These are phyloP conservation scores for Colletotrichum camelliae DNA, from an alignment of 2,329 filamentous ascomycete genomes.

Conservation along the genomic window DNA sequence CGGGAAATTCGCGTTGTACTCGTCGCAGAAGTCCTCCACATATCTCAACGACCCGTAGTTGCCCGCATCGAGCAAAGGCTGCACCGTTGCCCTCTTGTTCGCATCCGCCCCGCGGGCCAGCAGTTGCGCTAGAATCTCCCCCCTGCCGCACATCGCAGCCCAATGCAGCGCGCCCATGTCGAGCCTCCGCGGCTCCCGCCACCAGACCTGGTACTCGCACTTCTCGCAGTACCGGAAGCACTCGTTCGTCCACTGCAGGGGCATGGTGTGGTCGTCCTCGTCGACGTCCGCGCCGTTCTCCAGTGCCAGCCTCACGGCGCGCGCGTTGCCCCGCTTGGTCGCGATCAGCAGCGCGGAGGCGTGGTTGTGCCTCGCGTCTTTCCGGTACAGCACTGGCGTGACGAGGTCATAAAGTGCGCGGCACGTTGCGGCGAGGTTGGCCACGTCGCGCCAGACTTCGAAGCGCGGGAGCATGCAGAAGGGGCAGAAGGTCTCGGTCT, in stretches of 20 bases:
- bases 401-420: constrained; percentile 7
- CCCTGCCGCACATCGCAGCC: constrained; percentile 6
- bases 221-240: constrained; percentile 12
- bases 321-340: constrained; percentile 4
- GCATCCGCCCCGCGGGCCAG: background rate
- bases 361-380: constrained; percentile 11
- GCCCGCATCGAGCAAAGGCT: constrained; percentile 1
- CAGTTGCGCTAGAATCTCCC: background rate
- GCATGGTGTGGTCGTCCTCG: constrained; percentile 29
- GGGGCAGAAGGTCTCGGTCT: constrained; percentile 8
- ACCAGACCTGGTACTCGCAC: constrained; percentile 21
- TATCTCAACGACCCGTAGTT: constrained; percentile 11
- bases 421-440: constrained; percentile 12
- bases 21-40: constrained; percentile 12
- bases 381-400: constrained; percentile 8
- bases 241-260: constrained; percentile 19
- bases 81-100: constrained; percentile 5
- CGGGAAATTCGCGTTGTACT: constrained; percentile 17
- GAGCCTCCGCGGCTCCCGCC: constrained; percentile 13
- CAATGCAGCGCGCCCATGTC: constrained; percentile 16
- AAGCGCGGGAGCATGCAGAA: constrained; percentile 22
- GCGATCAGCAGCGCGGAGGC: constrained; percentile 13
- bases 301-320: constrained; percentile 30
- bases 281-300: constrained; percentile 37
- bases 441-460: constrained; percentile 17